Evolutionary conservation across 2,329 filamentous ascomycete genomes (phyloP), one percentile per base, ranked within the genome.

Genomic region (Metarhizium guizhouense): DNA sequence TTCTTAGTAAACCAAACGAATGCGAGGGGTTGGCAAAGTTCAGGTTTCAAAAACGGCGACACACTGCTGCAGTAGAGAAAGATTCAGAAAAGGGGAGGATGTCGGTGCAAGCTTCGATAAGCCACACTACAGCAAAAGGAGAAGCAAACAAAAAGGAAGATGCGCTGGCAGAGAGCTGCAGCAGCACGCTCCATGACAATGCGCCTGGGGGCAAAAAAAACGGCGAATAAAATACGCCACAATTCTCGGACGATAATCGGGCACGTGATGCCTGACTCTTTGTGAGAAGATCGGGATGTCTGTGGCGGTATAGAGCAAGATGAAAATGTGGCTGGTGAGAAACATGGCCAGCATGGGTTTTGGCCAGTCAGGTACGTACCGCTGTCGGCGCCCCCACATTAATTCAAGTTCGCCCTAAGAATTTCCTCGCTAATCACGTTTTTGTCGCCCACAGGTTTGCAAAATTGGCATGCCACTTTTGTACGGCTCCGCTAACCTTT

Each of bases 371-470:
- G 10, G 13, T 60, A 51, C 30, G 47, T 52, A 45, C 43, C 45
- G 3, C 7, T 20, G 25, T 48, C 5, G 8, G 25, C 29, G 32
- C 14, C 13, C 42, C 30, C 32, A 56, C 49, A 29, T 32, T 8
- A 16, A 45, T 18, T 30, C 47, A 40, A 42, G 18, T 54, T 43
- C 62, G 61, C 64, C 63, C 63, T 65, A 65, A 64, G 43, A 20
- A 47, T 54, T 59, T 58, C 50, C 59, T 66, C 64, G 64, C 62
- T 64, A 65, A 59, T 52, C 58, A 57, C 60, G 57, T 56, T 63
- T 62, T 62, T 64, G 60, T 62, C 63, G 61, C 68, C 67, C 68
- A 71, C 67, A 71, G 61, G 62, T 59, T 62, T 64, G 36, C 30
- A 30, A 64, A 68, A 69, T 67, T 64, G 64, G 57, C 42, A 47